Evolutionary conservation across 2,329 filamentous ascomycete genomes (phyloP), one percentile per base, ranked within the genome.

Genomic region (Paecilomyces niveus): DNA sequence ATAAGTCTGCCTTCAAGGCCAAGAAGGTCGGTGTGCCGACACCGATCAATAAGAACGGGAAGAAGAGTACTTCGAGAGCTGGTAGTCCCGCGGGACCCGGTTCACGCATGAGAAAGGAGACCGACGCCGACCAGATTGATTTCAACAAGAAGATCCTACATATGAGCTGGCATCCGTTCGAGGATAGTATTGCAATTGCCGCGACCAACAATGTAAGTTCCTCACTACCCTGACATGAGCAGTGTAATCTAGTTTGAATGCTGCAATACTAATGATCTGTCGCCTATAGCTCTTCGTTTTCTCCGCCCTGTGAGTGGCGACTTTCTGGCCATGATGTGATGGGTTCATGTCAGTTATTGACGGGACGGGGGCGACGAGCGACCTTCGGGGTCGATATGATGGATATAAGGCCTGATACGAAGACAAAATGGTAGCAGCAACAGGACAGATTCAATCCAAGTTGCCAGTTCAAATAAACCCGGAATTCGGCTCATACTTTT

Each of bases 81-180:
- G 90, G 88, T 65, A 97, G 92, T 74, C 93, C 94, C 61, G 89
- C 89, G 33, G 89, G 88, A 52, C 89, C 92, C 70, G 92, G 91
- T 58, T 91, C 94, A 73, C 85, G 94, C 68, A 97, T 99, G 94
- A 88, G 92, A 71, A 97, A 97, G 80, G 94, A 99, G 81, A 99
- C 94, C 56, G 94, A 99, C 76, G 94, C 94, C 59, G 93, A 99
- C 76, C 93, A 97, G 80, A 97, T 97, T 76, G 94, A 99, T 77
- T 99, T 97, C 78, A 97, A 97, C 84, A 99, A 97, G 85, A 99
- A 99, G 85, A 99, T 99, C 69, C 76, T 99, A 72, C 94, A 99
- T 76, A 99, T 99, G 94, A 97, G 93, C 79, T 99, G 94, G 94
- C 94, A 99, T 86, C 94, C 94, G 54, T 97, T 95, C 70, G 94